Percentiles rank a stretch among this genome's conserved stretches.
phyloP scores from a whole-genome alignment of 306 rosid genomes.

The Prunus mira region DNA sequence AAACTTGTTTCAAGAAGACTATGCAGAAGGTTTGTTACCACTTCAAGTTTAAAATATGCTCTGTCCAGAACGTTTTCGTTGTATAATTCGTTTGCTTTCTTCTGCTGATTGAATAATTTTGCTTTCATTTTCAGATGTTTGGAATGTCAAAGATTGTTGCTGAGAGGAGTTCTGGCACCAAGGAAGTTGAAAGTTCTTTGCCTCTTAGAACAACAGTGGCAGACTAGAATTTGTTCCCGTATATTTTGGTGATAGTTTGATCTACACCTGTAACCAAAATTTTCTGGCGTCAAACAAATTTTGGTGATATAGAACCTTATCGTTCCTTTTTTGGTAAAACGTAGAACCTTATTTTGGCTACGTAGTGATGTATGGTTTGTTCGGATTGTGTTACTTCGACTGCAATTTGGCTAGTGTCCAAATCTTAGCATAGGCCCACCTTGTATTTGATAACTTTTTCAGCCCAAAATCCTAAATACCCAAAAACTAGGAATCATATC shows the following conservation, averaged over 20 bases:
- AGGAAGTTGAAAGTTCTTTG: slow-evolving; percentile 77
- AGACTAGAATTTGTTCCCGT: slow-evolving; percentile 34
- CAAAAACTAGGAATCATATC: too few species aligned
- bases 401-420: too few species aligned
- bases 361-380: too few species aligned
- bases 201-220: slow-evolving; percentile 55
- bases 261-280: too few species aligned
- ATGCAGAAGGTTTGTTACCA: slow-evolving; percentile 53
- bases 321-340: too few species aligned
- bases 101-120: slow-evolving; percentile 3
- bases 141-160: slow-evolving; percentile 78
- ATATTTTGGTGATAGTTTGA: neutral
- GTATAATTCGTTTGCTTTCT: neutral
- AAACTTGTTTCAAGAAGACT: slow-evolving; percentile 78
- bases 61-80: neutral
- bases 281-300: too few species aligned
- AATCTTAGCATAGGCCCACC: too few species aligned
- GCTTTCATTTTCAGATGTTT: slow-evolving; percentile 65
- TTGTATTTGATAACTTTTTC: too few species aligned
- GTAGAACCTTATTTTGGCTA: too few species aligned
- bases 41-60: slow-evolving; percentile 3
- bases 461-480: too few species aligned
- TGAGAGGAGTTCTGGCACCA: slow-evolving; percentile 48
- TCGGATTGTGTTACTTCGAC: too few species aligned
- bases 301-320: too few species aligned